These are phyloP conservation scores for Trichoderma reesei DNA, from an alignment of 495 filamentous ascomycete genomes.

Conservation along the genomic window DNA sequence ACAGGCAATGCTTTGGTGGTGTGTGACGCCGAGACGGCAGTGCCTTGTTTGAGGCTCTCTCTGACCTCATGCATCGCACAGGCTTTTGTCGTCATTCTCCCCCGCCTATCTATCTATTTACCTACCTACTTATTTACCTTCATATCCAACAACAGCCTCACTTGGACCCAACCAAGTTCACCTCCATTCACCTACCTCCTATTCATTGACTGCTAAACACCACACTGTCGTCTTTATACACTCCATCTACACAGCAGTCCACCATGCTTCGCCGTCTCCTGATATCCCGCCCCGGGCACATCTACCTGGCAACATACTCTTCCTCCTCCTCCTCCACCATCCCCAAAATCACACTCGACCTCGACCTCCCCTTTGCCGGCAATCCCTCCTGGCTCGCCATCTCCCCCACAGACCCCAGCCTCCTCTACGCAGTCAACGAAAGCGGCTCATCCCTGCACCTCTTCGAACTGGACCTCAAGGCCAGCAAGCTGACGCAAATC, in stretches of 20 bases:
- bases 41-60: too few species aligned
- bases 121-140: too few species aligned
- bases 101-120: too few species aligned
- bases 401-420: constrained; percentile 13
- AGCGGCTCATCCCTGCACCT: constrained; percentile 18
- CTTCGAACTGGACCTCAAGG: neutral
- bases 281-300: constrained; percentile 21
- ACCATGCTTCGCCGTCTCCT: constrained; percentile 14
- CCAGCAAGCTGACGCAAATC: constrained; percentile 9
- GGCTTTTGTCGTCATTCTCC: too few species aligned
- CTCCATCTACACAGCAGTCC: neutral
- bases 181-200: too few species aligned
- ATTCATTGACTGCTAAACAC: too few species aligned
- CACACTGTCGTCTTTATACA: neutral
- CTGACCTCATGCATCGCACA: too few species aligned
- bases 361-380: constrained; percentile 19
- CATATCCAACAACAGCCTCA: too few species aligned
- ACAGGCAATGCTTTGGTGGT: too few species aligned
- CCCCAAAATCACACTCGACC: constrained; percentile 19
- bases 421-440: constrained; percentile 25
- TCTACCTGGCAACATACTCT: constrained; percentile 20
- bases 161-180: too few species aligned
- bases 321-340: constrained; percentile 17
- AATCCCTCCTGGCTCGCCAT: constrained; percentile 26
- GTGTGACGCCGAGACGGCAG: too few species aligned